Conservation (phyloP, 139 green algal species). For the Edaphochlamys debaryana region DNA sequence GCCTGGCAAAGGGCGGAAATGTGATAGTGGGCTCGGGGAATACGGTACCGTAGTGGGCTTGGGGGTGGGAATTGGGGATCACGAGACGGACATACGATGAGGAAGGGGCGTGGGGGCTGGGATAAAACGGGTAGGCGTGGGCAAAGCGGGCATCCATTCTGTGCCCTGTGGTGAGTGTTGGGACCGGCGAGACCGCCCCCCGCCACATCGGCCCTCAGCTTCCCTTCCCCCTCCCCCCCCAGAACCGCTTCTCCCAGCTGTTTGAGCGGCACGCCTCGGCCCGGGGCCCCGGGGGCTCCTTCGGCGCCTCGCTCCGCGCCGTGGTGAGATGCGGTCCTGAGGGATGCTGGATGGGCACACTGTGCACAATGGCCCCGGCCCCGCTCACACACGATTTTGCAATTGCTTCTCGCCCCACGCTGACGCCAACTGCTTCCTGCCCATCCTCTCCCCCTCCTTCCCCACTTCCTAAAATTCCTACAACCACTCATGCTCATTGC, state of each 20-base stretch:
- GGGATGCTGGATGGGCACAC: neutral
- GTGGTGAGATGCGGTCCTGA: too few species aligned
- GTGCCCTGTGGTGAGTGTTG: neutral
- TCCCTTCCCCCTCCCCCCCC: neutral
- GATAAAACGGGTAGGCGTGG: neutral
- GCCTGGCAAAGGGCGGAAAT: neutral
- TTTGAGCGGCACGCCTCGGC: slow-evolving; percentile 13
- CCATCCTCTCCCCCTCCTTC: neutral
- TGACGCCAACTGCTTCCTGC: neutral
- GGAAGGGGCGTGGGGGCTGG: too few species aligned
- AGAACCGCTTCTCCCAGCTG: slow-evolving; percentile 40
- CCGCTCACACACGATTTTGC: neutral
- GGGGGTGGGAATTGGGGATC: too few species aligned
- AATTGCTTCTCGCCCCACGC: neutral
- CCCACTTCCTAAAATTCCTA: too few species aligned
- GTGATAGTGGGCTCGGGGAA: too few species aligned
- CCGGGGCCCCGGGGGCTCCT: neutral
- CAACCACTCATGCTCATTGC: too few species aligned
- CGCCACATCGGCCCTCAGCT: neutral
- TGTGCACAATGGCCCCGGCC: too few species aligned
- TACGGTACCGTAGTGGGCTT: too few species aligned
- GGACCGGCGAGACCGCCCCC: neutral
- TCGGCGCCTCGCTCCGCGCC: too few species aligned
- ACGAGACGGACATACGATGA: too few species aligned
- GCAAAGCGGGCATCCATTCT: neutral